Conservation (phyloP, 441 rosid genomes). For the Gossypium lobatum region DNA sequence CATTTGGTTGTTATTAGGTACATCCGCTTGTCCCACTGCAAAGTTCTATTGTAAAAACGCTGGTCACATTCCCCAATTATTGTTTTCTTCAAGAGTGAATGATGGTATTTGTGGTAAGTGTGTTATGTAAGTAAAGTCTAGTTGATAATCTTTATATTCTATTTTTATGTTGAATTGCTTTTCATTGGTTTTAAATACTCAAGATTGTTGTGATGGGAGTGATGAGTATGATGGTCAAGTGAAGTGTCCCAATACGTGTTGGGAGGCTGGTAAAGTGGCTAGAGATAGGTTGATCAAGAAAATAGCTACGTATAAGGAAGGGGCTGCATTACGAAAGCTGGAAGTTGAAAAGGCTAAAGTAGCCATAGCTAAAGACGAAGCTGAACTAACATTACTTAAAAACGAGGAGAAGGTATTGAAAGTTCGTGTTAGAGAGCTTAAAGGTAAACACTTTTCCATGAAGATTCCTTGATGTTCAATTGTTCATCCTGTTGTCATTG, state of each 20-base stretch:
- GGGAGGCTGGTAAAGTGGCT: slow-evolving; percentile 95
- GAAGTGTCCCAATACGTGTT: slow-evolving; percentile 73
- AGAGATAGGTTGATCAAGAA: slow-evolving; percentile 63
- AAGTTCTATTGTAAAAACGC: slow-evolving; percentile 75
- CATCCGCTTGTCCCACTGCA: slow-evolving; percentile 85
- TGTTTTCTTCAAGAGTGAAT: slow-evolving; percentile 86
- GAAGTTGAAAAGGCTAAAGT: slow-evolving; percentile 60
- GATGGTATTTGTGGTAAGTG: slow-evolving; percentile 87
- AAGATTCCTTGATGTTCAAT: not conserved
- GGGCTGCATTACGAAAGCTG: slow-evolving; percentile 46
- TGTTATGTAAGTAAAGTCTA: not conserved
- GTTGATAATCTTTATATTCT: not conserved
- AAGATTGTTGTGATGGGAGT: slow-evolving; percentile 97
- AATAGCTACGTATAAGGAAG: slow-evolving; percentile 63
- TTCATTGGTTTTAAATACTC: slow-evolving; percentile 16
- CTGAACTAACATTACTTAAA: slow-evolving; percentile 58
- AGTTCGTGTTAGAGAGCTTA: slow-evolving; percentile 75
- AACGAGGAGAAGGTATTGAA: slow-evolving; percentile 66
- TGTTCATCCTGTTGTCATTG: not conserved
- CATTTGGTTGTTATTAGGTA: slow-evolving; percentile 40
- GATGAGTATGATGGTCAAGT: slow-evolving; percentile 84
- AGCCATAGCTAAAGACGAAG: slow-evolving; percentile 62
- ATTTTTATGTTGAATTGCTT: not conserved
- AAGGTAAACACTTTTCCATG: slow-evolving; percentile 37
- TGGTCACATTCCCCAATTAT: slow-evolving; percentile 51